Base-by-base conservation (phyloP, 768 basidiomycete genomes). In the Suillus bovinus region DNA sequence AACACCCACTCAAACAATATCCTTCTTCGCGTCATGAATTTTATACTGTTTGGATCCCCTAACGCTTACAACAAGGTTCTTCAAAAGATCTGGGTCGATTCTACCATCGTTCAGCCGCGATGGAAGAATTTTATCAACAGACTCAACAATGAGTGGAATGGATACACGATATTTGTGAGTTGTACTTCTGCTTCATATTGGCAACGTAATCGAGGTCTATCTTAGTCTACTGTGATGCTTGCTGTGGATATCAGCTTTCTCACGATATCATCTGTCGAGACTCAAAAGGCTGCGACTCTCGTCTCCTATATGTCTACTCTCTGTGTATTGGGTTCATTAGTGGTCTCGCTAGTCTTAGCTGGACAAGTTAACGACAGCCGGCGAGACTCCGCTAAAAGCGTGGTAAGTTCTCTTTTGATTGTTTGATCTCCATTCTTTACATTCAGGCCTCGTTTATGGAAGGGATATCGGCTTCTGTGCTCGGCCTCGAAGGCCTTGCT, bases 121-220 rank as follows among this genome's bases (percentile, higher is more conserved):
- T 85, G 83, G 82, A 66, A 69, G 5, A 68, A 73, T 10, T 79
- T 80, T 57, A 76, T 85, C 31, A 59, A 58, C 7, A 78, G 78
- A n/a, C 71, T 84, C 33, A 77, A 74, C 29, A 71, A 72, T 6
- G 81, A 86, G 66, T 83, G 81, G 84, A 71, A 78, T 60, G 78
- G 80, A 53, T 78, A 82, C 53, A 79, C 78, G 22, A 78, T 82
- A 49, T 81, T 79, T 60, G 84, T 85, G 54, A 41, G 81, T 67
- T 34, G 66, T 27, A 41, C 29, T 27, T 11, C 22, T 20, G 9
- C 4, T 29, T 2, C 17, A 5, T 42, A 17, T 33, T 17, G 24
- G 6, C 47, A 13, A 46, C 9, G 10, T 8, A 44, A 46, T 59
- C 22, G 1, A 63, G 9, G 42, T 20, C 13, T 5, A 36, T 42